Evolutionary conservation across 306 rosid genomes (phyloP).

Genomic region (Trifolium pratense): DNA sequence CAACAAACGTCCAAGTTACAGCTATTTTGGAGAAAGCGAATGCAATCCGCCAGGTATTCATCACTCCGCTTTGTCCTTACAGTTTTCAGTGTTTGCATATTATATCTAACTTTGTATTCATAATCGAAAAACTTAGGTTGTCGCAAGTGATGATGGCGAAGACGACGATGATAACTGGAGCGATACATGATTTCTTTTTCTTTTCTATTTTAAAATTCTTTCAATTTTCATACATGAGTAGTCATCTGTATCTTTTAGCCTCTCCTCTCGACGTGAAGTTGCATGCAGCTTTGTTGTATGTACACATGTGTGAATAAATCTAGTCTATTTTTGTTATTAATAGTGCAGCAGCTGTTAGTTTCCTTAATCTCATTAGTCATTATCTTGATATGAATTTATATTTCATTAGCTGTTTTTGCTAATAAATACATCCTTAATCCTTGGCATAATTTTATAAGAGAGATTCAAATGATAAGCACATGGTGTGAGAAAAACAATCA

Average conservation of each 20-base stretch:
- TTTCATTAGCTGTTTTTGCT: neutral
- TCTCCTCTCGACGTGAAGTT: no score
- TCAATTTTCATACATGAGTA: slow-evolving; percentile 37
- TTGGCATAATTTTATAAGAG: no score
- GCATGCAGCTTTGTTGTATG: slow-evolving; percentile 50
- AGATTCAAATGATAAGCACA: neutral
- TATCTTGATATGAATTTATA: neutral
- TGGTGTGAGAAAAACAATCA: neutral
- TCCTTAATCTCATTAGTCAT: slow-evolving; percentile 38
- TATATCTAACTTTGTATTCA: slow-evolving; percentile 21
- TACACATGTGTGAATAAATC: slow-evolving; percentile 61
- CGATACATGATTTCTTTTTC: slow-evolving; percentile 56
- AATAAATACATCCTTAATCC: no score
- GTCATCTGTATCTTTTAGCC: no score
- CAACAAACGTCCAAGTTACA: slow-evolving; percentile 74
- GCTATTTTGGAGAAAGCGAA: slow-evolving; percentile 97
- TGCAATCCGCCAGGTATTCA: slow-evolving; percentile 92
- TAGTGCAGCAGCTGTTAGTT: slow-evolving; percentile 53
- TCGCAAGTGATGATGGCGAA: slow-evolving; percentile 85
- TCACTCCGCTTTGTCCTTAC: neutral
- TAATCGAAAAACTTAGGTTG: slow-evolving; percentile 64
- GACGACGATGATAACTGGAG: slow-evolving; percentile 84
- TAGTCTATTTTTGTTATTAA: slow-evolving; percentile 51
- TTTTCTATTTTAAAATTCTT: neutral
- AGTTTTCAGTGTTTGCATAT: neutral